These are phyloP conservation scores for Zygosaccharomyces bisporus DNA, from an alignment of 805 yeast species.

Conservation along the genomic window DNA sequence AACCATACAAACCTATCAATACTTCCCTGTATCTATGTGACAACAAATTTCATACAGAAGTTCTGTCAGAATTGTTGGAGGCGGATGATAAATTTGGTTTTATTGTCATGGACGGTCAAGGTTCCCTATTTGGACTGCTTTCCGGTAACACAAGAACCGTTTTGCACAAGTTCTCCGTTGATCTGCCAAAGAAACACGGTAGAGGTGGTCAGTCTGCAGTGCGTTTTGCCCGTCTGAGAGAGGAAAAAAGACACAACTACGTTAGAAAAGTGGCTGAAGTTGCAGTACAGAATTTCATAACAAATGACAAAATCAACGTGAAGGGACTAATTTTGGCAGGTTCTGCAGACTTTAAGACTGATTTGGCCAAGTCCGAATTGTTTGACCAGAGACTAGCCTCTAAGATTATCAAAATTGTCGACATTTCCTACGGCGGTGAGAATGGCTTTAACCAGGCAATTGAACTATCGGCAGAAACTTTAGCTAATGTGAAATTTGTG, in stretches of 20 bases:
- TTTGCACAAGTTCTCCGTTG: conserved; percentile 93
- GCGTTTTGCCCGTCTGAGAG: conserved; percentile 98
- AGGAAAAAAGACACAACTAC: conserved; percentile 97
- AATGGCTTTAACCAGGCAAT: conserved; percentile 99
- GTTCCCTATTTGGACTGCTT: conserved; percentile 90
- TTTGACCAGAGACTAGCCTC: conserved; percentile 86
- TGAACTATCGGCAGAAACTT: conserved; percentile 93
- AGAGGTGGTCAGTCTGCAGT: conserved; percentile 99
- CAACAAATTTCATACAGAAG: conserved; percentile 97
- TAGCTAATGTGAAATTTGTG: conserved; percentile 94
- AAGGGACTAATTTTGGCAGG: conserved; percentile 96
- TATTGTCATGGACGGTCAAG: conserved; percentile 99
- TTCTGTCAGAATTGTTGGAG: conserved; percentile 87
- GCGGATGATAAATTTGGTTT: conserved; percentile 96
- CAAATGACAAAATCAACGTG: conserved; percentile 91
- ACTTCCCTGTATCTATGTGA: conserved; percentile 96
- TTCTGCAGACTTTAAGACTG: conserved; percentile 98
- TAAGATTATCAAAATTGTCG: conserved; percentile 88
- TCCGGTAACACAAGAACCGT: conserved; percentile 97
- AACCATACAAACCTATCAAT: conserved; percentile 98
- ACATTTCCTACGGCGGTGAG: conserved; percentile 98
- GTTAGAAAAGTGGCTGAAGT: conserved; percentile 97
- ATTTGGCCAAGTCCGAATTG: conserved; percentile 85
- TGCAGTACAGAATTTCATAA: conserved; percentile 94
- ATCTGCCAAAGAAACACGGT: conserved; percentile 98